These are phyloP conservation scores for Brassica nigra DNA, from an alignment of 345 rosid genomes.

Conservation along the genomic window DNA sequence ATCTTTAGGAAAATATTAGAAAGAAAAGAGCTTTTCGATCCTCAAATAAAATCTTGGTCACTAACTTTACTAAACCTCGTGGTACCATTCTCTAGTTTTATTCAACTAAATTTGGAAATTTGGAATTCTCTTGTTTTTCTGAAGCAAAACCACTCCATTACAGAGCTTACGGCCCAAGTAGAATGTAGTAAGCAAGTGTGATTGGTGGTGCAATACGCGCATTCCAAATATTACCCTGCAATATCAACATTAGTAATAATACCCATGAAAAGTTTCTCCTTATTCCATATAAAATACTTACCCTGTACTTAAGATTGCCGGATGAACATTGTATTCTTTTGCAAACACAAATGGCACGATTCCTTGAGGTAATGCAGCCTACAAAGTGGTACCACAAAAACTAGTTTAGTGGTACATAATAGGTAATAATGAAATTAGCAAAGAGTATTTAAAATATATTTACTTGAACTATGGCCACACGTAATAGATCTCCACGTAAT, in stretches of 20 bases:
- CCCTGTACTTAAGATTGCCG: conserved; percentile 47
- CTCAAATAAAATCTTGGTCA: conserved; percentile 25
- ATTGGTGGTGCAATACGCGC: conserved; percentile 71
- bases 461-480: conserved; percentile 93
- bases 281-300: conserved; percentile 35
- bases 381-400: background rate
- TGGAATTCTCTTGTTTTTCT: background rate
- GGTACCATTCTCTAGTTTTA: conserved; percentile 13
- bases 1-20: background rate
- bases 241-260: background rate
- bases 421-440: background rate
- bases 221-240: conserved; percentile 81
- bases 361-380: conserved; percentile 89
- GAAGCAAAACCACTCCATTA: background rate
- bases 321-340: background rate
- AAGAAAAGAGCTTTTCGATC: conserved; percentile 7
- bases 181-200: conserved; percentile 17
- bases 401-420: background rate
- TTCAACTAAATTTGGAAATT: conserved; percentile 13
- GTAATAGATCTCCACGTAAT: conserved; percentile 64
- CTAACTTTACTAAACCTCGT: conserved; percentile 13
- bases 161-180: conserved; percentile 54
- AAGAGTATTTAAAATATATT: background rate
- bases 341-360: conserved; percentile 44
- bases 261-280: background rate